Evolutionary conservation across 768 basidiomycete genomes (phyloP), one percentile per base, ranked within the genome.

Genomic region (Pholiota microspora): DNA sequence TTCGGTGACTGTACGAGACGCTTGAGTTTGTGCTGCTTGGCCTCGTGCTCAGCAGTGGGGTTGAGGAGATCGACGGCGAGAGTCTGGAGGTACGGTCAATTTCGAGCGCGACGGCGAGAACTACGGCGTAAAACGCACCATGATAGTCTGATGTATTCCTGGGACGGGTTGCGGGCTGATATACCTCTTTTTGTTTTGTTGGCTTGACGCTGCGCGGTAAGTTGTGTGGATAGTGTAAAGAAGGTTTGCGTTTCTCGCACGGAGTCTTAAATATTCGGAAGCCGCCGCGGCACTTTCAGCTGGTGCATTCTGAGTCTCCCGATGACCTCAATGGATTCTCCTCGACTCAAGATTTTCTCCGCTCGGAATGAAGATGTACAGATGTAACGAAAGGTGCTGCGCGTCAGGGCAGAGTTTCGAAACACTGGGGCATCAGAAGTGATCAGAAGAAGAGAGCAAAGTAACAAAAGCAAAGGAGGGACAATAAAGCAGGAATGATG

Each of bases 11-110:
- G 97, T 64, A 99, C 97, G 66, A 98, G 88, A 72, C 94, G 89
- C 85, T 99, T 98, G 74, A 98, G 91, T 83, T 98, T 98, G 89
- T 98, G 96, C 73, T 85, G 88, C 73, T 80, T 86, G 74, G 78
- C 86, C 78, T 96, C 91, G 65, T 84, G 74, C 71, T 93, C 91
- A 62, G 83, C 74, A 56, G 93, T 89, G 64, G 94, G 96, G 86
- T 98, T 92, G 73, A 98, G 88, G 73, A 99, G 89, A 77, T 99
- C 97, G 72, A 97, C 73, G 73, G 93, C 94, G 79, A 98, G 93
- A 84, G 92, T 83, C 95, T 57, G 50, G 46, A 52, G 46, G n/a
- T 21, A 42, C 18, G 35, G 53, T 55, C 46, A 42, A 44, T 47
- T 10, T 47, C 42, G 16, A 2, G 18, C 10, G 21, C 49, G 56